Evolutionary conservation across 805 yeast species (phyloP).

Genomic region (Candida silvicultrix): DNA sequence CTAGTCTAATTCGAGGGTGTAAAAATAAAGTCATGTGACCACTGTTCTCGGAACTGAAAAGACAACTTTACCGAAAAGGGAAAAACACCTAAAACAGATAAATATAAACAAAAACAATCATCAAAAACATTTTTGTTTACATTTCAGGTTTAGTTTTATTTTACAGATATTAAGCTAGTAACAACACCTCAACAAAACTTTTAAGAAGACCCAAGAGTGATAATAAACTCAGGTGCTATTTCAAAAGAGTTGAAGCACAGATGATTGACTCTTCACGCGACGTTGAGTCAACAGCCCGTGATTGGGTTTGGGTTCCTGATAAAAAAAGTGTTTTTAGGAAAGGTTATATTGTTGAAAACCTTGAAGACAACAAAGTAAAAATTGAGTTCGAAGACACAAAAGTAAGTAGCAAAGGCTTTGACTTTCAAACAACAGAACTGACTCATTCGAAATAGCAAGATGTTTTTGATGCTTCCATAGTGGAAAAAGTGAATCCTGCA

Average conservation of each 20-base stretch:
- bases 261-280: not conserved
- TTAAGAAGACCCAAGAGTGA: too few species aligned
- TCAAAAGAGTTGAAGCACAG: not conserved
- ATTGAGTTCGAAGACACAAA: constrained; percentile 34
- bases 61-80: not conserved
- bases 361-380: constrained; percentile 28
- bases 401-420: constrained; percentile 13
- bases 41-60: not conserved
- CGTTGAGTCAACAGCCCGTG: constrained; percentile 7
- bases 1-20: not conserved
- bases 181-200: too few species aligned
- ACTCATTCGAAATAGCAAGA: constrained; percentile 14
- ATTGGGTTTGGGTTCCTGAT: constrained; percentile 79
- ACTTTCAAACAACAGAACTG: not conserved
- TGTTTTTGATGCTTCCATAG: constrained; percentile 36
- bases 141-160: not conserved
- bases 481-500: constrained; percentile 76
- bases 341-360: constrained; percentile 49
- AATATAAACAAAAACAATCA: not conserved
- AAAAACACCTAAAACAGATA: not conserved
- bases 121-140: not conserved
- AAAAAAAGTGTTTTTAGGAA: constrained; percentile 47
- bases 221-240: too few species aligned
- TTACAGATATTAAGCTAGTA: not conserved
- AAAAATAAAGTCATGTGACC: not conserved